A percentile compares a stretch with the other conserved stretches of the same genome.
Conservation (phyloP, 2,329 filamentous ascomycete species). For the Daldinia eschscholtzii region DNA sequence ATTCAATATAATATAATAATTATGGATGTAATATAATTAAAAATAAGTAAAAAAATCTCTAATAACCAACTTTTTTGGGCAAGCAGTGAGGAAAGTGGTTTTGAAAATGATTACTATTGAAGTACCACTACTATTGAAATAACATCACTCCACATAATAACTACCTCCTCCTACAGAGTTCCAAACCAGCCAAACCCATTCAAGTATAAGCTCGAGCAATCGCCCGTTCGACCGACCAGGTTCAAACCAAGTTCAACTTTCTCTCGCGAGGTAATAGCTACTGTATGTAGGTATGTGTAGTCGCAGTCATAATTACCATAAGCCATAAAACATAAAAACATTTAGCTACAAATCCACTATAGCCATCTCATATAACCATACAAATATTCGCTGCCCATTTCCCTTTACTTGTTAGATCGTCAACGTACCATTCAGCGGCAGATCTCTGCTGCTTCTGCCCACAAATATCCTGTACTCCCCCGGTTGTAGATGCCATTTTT, state of each 20-base stretch:
- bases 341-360: conserved; percentile 7
- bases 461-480: conserved; percentile 61
- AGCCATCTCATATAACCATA: conserved; percentile 3
- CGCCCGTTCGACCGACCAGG: conserved; percentile 15
- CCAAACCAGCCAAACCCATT: conserved; percentile 3
- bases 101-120: no score
- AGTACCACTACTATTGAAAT: no score
- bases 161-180: conserved; percentile 1
- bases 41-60: no score
- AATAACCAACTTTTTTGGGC: no score
- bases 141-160: no score
- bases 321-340: conserved; percentile 1
- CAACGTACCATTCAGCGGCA: conserved; percentile 58
- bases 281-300: not conserved
- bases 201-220: conserved; percentile 5
- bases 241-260: conserved; percentile 14
- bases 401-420: conserved; percentile 49
- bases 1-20: no score
- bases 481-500: conserved; percentile 69
- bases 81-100: no score
- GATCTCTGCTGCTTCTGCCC: conserved; percentile 61
- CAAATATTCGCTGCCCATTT: not conserved
- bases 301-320: not conserved
- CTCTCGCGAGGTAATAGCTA: not conserved
- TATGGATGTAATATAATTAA: no score